Evolutionary conservation across 2,329 filamentous ascomycete species (phyloP).

Genomic region (Pseudogymnoascus sp.): DNA sequence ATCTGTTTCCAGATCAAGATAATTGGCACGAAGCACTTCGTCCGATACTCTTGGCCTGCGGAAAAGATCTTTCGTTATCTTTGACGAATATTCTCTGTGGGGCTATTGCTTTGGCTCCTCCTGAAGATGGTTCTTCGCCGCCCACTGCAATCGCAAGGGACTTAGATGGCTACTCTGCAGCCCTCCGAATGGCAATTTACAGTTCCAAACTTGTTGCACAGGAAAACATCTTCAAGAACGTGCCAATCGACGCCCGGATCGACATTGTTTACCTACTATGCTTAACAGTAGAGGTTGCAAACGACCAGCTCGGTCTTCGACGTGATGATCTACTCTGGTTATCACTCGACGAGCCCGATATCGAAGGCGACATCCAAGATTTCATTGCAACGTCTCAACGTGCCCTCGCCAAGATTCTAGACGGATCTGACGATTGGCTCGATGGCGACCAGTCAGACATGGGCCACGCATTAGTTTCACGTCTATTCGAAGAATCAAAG

Average conservation of each 20-base stretch:
- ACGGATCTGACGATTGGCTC: slow-evolving; percentile 39
- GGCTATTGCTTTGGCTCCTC: slow-evolving; percentile 53
- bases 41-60: slow-evolving; percentile 40
- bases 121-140: slow-evolving; percentile 17
- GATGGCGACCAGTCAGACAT: slow-evolving; percentile 30
- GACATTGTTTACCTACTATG: slow-evolving; percentile 45
- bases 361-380: slow-evolving; percentile 17
- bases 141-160: slow-evolving; percentile 45
- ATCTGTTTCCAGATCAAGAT: slow-evolving; percentile 54
- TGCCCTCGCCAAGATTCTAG: slow-evolving; percentile 16
- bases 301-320: slow-evolving; percentile 42
- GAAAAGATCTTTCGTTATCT: slow-evolving; percentile 56
- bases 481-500: slow-evolving; percentile 37
- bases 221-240: slow-evolving; percentile 31
- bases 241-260: slow-evolving; percentile 37
- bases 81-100: slow-evolving; percentile 68
- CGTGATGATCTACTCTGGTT: slow-evolving; percentile 41
- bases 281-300: slow-evolving; percentile 42
- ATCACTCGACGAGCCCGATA: slow-evolving; percentile 30
- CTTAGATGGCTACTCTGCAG: slow-evolving; percentile 59
- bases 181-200: slow-evolving; percentile 70
- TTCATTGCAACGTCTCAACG: slow-evolving; percentile 14
- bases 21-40: slow-evolving; percentile 59
- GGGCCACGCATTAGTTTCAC: slow-evolving; percentile 35
- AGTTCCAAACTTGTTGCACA: slow-evolving; percentile 47